A percentile compares a stretch with the other conserved stretches of the same genome.
These are phyloP conservation scores for Alternaria postmessia DNA, from an alignment of 2,329 filamentous ascomycete species.

Conservation along the genomic window DNA sequence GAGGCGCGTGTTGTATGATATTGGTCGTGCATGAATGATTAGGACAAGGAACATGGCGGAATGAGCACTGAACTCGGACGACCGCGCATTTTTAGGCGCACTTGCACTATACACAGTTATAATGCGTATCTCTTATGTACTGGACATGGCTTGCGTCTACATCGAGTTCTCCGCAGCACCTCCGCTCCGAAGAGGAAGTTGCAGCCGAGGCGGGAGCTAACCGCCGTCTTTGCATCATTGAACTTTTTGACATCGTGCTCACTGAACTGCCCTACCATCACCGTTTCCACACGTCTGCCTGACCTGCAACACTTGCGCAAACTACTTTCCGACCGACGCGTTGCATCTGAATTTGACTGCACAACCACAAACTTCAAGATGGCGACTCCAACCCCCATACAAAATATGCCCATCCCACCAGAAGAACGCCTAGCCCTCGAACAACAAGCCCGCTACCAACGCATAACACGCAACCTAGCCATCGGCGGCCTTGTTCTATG, in stretches of 20 bases:
- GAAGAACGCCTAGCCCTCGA: constrained; percentile 46
- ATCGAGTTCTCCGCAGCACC: constrained; percentile 12
- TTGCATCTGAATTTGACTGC: background rate
- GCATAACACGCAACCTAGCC: constrained; percentile 55
- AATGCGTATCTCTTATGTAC: background rate
- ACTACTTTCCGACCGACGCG: background rate
- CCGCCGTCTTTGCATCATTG: constrained; percentile 39
- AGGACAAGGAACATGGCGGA: background rate
- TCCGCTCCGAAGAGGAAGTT: constrained; percentile 27
- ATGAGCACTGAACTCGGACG: background rate
- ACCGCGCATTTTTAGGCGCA: background rate
- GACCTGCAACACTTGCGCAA: background rate
- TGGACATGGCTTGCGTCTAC: background rate
- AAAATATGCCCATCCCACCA: constrained; percentile 38
- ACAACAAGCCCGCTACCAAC: constrained; percentile 40
- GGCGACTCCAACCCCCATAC: constrained; percentile 29
- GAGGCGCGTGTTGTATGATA: background rate
- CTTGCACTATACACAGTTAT: background rate
- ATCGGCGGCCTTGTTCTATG: constrained; percentile 61
- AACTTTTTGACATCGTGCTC: constrained; percentile 31
- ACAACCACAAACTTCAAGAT: constrained; percentile 25
- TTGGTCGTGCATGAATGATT: background rate
- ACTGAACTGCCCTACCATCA: background rate
- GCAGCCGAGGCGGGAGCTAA: constrained; percentile 34
- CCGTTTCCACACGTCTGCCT: background rate